Evolutionary conservation across 1,139 yeast species (phyloP), one percentile per base, ranked within the genome.

Genomic region (Cylindricascospora bacillispora): DNA sequence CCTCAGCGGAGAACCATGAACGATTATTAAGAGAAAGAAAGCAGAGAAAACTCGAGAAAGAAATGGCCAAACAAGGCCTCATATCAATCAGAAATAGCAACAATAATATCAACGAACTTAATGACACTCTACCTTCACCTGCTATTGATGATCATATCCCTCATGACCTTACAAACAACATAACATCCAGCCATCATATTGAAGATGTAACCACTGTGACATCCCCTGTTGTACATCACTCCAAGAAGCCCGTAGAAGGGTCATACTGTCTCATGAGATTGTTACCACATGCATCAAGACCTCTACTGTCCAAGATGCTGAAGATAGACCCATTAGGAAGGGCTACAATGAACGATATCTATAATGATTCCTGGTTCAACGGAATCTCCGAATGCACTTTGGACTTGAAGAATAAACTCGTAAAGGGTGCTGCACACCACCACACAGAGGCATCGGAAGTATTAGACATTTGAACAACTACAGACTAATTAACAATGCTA

Each of bases 241-340:
- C 36, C 24, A 45, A 36, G 40, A 38, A 41, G 33, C 39, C 54
- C 1, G 43, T 59, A 4, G 58, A 57, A 33, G 98, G 98, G 0
- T 95, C 97, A 2, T 82, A 89, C 64, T 65, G 95, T 43, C 60
- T 89, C 37, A 64, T 89, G 63, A 67, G 95, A 44, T 62, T 89
- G 38, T 60, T 89, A 26, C 97, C 97, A 3, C 80, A 76, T 41
- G 83, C 83, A 2, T 67, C 93, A 11, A 67, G 97, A 41, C 81
- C 79, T 6, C 66, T 89, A 7, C 68, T 89, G 26, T 72, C 75
- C 15, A 65, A 65, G 27, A 85, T 89, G 82, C 62, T 89, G 18
- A 70, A 63, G 28, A 55, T 83, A 5, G 77, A 80, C 39, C 83
- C 93, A 2, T 49, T 42, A 4, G 62, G 67, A 38, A 69, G 98